These are phyloP conservation scores for Senecio squalidus DNA, from an alignment of 140 eudicot genomes.

Conservation along the genomic window DNA sequence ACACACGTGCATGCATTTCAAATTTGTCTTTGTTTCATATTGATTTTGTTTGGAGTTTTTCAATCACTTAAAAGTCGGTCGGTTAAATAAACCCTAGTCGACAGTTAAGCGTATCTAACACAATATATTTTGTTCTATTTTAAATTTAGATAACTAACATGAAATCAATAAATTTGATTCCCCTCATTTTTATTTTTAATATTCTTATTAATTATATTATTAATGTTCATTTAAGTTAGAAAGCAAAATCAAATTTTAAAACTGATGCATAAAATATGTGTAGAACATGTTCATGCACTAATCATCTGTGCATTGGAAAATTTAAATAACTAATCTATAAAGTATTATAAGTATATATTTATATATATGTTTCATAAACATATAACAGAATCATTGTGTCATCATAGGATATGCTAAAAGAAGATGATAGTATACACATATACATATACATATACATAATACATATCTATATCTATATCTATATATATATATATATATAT, in stretches of 20 bases:
- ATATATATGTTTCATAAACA: neutral
- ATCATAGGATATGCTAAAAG: neutral
- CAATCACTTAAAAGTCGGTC: conserved; percentile 19
- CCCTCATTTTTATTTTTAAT: too few species aligned
- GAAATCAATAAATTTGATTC: neutral
- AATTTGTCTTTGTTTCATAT: neutral
- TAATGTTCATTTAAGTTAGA: neutral
- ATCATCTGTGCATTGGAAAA: neutral
- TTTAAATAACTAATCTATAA: neutral
- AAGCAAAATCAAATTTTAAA: neutral
- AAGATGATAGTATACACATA: neutral
- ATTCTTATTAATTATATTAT: too few species aligned
- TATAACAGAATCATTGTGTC: neutral
- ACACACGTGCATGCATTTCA: conserved; percentile 21
- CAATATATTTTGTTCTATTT: neutral
- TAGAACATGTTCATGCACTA: conserved; percentile 6
- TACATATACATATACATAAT: too few species aligned
- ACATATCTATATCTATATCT: too few species aligned
- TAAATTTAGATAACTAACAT: neutral
- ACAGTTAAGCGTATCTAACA: conserved; percentile 20
- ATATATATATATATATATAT: too few species aligned
- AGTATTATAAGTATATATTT: neutral
- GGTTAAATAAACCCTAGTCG: conserved; percentile 7
- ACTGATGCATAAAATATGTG: neutral
- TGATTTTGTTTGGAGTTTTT: conserved; percentile 5